Percentiles rank a stretch among this genome's conserved stretches.
These are phyloP conservation scores for Salvia sclarea DNA, from an alignment of 305 asterid genomes.

Conservation along the genomic window DNA sequence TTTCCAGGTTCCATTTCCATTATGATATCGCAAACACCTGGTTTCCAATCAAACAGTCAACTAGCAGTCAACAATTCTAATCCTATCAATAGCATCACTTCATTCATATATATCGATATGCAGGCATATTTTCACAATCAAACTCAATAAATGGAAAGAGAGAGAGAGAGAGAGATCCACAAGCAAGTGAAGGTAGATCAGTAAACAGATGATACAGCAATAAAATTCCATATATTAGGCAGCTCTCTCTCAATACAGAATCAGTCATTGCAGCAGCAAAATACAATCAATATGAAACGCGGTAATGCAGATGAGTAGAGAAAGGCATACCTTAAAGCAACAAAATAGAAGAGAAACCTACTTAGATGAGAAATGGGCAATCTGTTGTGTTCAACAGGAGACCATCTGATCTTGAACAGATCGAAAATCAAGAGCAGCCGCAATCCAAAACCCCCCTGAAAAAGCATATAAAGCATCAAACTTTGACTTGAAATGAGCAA, in stretches of 20 bases:
- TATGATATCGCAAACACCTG: slow-evolving; percentile 36
- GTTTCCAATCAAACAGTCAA: slow-evolving; percentile 36
- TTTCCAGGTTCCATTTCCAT: slow-evolving; percentile 81
- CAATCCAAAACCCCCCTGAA: slow-evolving; percentile 48
- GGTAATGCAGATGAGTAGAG: slow-evolving; percentile 51
- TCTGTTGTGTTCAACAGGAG: slow-evolving; percentile 39
- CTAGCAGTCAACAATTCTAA: slow-evolving; percentile 18
- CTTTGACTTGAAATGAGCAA: slow-evolving; percentile 36
- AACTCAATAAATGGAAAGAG: slow-evolving; percentile 1
- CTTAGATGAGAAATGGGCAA: slow-evolving; percentile 37
- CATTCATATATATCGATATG: not conserved
- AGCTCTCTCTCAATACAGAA: slow-evolving; percentile 29
- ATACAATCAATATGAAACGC: slow-evolving; percentile 33
- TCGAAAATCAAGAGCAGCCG: slow-evolving; percentile 56
- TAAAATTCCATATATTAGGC: slow-evolving; percentile 14
- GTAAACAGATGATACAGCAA: slow-evolving; percentile 21
- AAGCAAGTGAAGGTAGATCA: slow-evolving; percentile 37
- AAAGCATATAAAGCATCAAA: slow-evolving; percentile 37
- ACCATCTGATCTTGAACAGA: slow-evolving; percentile 57
- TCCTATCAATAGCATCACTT: slow-evolving; percentile 19
- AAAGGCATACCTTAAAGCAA: slow-evolving; percentile 38
- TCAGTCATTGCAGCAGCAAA: slow-evolving; percentile 33
- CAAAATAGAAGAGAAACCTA: slow-evolving; percentile 43
- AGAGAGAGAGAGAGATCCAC: slow-evolving; percentile 34
- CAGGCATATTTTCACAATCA: not conserved